Percentiles rank a stretch among this genome's conserved stretches.
These are phyloP conservation scores for Penicillium cinerascens DNA, from an alignment of 495 filamentous ascomycete species.

Conservation along the genomic window DNA sequence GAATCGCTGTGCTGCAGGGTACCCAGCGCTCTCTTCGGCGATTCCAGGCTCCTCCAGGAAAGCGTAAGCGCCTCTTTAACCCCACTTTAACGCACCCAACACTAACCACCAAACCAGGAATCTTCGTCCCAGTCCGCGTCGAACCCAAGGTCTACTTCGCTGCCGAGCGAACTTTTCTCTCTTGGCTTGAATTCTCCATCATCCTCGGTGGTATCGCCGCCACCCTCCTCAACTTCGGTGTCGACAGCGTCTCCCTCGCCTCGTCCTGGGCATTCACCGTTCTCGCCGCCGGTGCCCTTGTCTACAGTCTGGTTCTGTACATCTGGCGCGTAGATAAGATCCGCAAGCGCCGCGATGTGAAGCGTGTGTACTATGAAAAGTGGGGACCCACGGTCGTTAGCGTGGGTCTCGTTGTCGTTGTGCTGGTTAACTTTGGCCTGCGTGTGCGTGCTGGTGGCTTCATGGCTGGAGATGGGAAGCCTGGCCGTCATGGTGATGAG, in stretches of 20 bases:
- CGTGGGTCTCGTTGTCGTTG: slow-evolving; percentile 62
- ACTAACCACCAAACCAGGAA: slow-evolving; percentile 56
- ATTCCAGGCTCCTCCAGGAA: slow-evolving; percentile 87
- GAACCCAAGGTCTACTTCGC: slow-evolving; percentile 98
- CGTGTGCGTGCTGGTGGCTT: slow-evolving; percentile 36
- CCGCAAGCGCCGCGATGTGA: slow-evolving; percentile 71
- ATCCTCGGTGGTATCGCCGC: slow-evolving; percentile 89
- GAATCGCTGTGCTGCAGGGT: slow-evolving; percentile 46
- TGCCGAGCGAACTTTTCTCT: slow-evolving; percentile 90
- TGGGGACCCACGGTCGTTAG: slow-evolving; percentile 84
- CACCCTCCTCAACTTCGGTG: slow-evolving; percentile 85
- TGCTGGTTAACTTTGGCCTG: slow-evolving; percentile 70
- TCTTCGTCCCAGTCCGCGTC: slow-evolving; percentile 91
- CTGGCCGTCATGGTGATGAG: slow-evolving; percentile 16
- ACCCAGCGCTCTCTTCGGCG: slow-evolving; percentile 54
- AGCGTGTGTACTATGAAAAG: slow-evolving; percentile 75
- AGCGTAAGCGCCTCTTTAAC: slow-evolving; percentile 50
- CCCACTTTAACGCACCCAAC: neutral
- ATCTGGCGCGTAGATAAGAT: slow-evolving; percentile 85
- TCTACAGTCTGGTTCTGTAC: slow-evolving; percentile 80
- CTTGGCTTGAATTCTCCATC: slow-evolving; percentile 96
- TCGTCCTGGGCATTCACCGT: slow-evolving; percentile 78
- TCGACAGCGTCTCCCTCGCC: slow-evolving; percentile 51
- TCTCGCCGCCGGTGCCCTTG: slow-evolving; percentile 66
- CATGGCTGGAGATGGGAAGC: slow-evolving; percentile 9